These are phyloP conservation scores for Sordariomycetes sp. DNA, from an alignment of 2,329 filamentous ascomycete species.

Conservation along the genomic window DNA sequence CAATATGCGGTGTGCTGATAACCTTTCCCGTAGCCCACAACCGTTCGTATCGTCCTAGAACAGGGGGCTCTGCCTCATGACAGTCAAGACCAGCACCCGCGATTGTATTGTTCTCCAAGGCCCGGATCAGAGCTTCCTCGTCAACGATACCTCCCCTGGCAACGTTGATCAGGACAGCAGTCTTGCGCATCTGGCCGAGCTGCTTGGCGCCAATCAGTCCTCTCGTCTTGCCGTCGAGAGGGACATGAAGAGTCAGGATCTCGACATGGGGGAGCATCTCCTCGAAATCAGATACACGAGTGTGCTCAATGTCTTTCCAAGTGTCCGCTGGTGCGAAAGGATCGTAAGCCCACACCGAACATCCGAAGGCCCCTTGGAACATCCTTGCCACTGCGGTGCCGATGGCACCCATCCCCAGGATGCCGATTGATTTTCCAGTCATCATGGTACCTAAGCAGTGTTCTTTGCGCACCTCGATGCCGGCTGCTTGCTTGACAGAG, in stretches of 20 bases:
- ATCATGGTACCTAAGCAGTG: constrained; percentile 1
- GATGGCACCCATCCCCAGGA: constrained; percentile 1
- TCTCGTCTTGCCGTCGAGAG: background rate
- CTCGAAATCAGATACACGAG: constrained; percentile 2
- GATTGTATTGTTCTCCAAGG: background rate
- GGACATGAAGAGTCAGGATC: constrained; percentile 5
- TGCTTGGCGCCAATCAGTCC: background rate
- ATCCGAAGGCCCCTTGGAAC: constrained; percentile 5
- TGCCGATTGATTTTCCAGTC: background rate
- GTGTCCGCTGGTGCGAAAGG: constrained; percentile 4
- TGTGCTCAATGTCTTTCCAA: constrained; percentile 4
- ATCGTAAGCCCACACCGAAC: constrained; percentile 4
- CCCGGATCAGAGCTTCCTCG: background rate
- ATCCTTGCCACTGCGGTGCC: constrained; percentile 2
- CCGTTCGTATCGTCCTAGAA: background rate
- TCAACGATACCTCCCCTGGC: background rate
- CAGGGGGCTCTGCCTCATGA: constrained; percentile 1
- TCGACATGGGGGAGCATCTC: constrained; percentile 4
- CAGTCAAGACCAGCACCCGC: constrained; percentile 1
- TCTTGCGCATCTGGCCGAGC: background rate
- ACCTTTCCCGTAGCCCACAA: constrained; percentile 1
- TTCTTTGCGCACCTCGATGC: constrained; percentile 5
- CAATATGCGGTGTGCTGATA: constrained; percentile 4
- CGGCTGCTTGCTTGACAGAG: constrained; percentile 13
- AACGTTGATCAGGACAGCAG: constrained; percentile 1